phyloP scores from a whole-genome alignment of 768 basidiomycete species.

The Tubosaeta sp. region DNA sequence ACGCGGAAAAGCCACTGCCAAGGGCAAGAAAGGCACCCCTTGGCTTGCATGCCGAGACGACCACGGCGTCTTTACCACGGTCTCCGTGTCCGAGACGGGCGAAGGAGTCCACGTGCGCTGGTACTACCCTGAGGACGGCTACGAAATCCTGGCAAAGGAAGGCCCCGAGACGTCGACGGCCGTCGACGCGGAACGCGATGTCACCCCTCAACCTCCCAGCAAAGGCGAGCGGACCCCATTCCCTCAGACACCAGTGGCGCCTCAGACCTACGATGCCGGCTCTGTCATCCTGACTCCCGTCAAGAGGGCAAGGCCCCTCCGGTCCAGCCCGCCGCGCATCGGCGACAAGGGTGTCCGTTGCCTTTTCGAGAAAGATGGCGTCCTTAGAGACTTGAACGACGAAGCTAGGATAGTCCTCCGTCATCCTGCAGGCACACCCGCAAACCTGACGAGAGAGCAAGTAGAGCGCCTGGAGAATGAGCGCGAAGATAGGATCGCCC shows the following conservation, averaged over 20 bases:
- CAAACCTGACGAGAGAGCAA: constrained; percentile 26
- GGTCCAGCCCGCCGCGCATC: constrained; percentile 26
- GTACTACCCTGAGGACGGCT: constrained; percentile 11
- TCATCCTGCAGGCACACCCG: constrained; percentile 17
- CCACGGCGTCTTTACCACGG: constrained; percentile 5
- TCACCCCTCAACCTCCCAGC: constrained; percentile 8
- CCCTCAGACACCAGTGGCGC: constrained; percentile 19
- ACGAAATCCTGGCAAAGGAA: constrained; percentile 6
- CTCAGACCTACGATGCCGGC: constrained; percentile 24
- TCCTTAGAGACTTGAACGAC: constrained; percentile 13
- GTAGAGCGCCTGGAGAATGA: constrained; percentile 16
- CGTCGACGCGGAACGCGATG: constrained; percentile 15
- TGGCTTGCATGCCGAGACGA: constrained; percentile 20
- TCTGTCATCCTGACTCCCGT: constrained; percentile 29
- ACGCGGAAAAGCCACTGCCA: background rate
- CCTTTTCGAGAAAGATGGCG: constrained; percentile 11
- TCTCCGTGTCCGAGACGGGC: constrained; percentile 20
- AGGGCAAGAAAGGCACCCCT: background rate
- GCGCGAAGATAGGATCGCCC: constrained; percentile 7
- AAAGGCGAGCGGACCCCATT: background rate
- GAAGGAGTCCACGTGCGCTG: constrained; percentile 19
- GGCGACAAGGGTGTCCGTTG: constrained; percentile 27
- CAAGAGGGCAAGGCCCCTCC: constrained; percentile 26
- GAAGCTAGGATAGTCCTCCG: constrained; percentile 16
- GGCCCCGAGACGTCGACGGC: constrained; percentile 9